Conservation (phyloP, 148 eudicot species). For the Polygonum maritimum region DNA sequence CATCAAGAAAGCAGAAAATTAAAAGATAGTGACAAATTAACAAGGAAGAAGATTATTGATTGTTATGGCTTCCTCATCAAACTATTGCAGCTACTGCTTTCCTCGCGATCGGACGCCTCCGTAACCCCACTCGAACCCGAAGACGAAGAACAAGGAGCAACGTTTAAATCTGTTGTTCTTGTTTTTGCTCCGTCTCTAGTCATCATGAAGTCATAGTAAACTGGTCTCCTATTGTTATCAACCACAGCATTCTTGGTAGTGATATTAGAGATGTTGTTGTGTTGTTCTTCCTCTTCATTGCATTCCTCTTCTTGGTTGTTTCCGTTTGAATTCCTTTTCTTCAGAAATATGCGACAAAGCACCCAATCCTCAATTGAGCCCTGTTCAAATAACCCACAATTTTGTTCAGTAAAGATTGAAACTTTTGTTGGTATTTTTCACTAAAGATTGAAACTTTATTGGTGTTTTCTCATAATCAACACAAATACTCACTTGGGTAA, state of each 20-base stretch:
- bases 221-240: constrained; percentile 22
- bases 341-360: constrained; percentile 73
- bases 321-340: constrained; percentile 43
- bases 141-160: constrained; percentile 46
- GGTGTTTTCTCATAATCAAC: background rate
- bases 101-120: constrained; percentile 41
- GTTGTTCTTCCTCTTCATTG: background rate
- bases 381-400: background rate
- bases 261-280: background rate
- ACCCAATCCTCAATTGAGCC: constrained; percentile 57
- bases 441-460: background rate
- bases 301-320: constrained; percentile 7
- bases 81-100: constrained; percentile 54
- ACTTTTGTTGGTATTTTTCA: background rate
- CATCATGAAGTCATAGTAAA: constrained; percentile 66
- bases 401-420: background rate
- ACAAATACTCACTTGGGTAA: constrained; percentile 23
- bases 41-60: background rate
- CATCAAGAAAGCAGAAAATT: background rate
- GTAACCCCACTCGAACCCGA: constrained; percentile 86
- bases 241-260: background rate
- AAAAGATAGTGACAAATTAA: background rate
- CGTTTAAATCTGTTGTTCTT: constrained; percentile 43
- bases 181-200: constrained; percentile 30
- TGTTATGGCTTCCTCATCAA: constrained; percentile 26